Conservation (phyloP, 306 rosid species). For the Vicia villosa region DNA sequence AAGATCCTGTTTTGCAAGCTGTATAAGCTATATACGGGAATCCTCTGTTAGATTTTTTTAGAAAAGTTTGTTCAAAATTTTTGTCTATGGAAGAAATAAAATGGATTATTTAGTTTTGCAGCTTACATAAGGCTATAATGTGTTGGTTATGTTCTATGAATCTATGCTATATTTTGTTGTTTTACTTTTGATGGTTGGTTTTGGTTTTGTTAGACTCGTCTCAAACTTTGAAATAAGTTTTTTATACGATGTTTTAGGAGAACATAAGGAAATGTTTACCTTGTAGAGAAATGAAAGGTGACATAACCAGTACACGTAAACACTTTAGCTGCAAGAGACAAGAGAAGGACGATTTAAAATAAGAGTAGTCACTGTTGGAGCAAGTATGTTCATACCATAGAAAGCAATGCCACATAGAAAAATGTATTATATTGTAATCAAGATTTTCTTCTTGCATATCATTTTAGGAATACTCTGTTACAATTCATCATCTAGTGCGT, state of each 20-base stretch:
- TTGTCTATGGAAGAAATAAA: no score
- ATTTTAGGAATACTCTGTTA: background rate
- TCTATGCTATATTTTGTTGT: no score
- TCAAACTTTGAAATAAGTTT: no score
- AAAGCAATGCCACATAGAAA: background rate
- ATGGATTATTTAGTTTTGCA: background rate
- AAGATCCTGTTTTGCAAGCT: background rate
- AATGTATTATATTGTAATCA: background rate
- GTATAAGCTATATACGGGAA: background rate
- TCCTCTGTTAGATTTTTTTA: background rate
- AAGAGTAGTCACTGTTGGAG: background rate
- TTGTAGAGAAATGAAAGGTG: no score
- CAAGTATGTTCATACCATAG: background rate
- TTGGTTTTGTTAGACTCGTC: no score
- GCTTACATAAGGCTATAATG: background rate
- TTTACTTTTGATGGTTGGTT: background rate
- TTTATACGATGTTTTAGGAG: no score
- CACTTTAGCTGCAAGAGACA: background rate
- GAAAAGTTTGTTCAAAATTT: background rate
- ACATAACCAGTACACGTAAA: no score
- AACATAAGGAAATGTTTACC: no score
- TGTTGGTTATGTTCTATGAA: background rate
- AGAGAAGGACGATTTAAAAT: background rate
- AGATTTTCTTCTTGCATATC: no score
- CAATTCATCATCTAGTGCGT: background rate